Conservation (phyloP, 352 stramenopile genomes). For the Phytophthora multivora region DNA sequence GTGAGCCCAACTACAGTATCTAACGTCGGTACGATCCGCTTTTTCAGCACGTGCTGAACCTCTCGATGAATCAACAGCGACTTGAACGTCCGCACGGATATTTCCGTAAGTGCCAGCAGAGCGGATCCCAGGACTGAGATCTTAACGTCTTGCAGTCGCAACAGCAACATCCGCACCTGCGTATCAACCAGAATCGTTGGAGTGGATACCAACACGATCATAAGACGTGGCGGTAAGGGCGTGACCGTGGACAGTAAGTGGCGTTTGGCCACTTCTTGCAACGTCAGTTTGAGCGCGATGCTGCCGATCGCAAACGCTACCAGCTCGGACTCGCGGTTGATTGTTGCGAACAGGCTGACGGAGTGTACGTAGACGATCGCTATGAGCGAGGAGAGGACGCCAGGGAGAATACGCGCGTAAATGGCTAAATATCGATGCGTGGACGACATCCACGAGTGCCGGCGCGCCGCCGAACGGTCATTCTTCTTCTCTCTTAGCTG, state of each 20-base stretch:
- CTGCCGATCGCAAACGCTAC: constrained; percentile 11
- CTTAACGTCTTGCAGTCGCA: constrained; percentile 11
- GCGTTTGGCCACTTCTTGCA: constrained; percentile 22
- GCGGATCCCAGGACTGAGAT: constrained; percentile 3
- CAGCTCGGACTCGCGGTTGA: neutral
- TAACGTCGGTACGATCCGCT: neutral
- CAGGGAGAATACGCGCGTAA: neutral
- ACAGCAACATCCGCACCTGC: constrained; percentile 22
- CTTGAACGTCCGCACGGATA: constrained; percentile 28
- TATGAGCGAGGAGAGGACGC: too few species aligned
- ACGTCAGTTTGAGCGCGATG: constrained; percentile 9
- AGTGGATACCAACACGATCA: constrained; percentile 18
- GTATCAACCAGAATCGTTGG: constrained; percentile 31
- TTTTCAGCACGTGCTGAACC: neutral
- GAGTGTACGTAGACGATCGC: too few species aligned
- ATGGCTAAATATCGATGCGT: neutral
- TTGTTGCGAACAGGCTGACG: too few species aligned
- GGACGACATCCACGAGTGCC: neutral
- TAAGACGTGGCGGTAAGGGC: neutral
- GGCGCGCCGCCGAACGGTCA: neutral
- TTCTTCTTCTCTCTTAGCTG: too few species aligned
- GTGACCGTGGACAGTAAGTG: neutral
- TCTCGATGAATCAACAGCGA: constrained; percentile 14
- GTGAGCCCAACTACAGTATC: too few species aligned
- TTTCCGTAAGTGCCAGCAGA: constrained; percentile 36